Percentiles rank a stretch among this genome's conserved stretches.
Evolutionary conservation across 2,329 filamentous ascomycete genomes (phyloP).

Genomic region (Gnomoniopsis sp.): DNA sequence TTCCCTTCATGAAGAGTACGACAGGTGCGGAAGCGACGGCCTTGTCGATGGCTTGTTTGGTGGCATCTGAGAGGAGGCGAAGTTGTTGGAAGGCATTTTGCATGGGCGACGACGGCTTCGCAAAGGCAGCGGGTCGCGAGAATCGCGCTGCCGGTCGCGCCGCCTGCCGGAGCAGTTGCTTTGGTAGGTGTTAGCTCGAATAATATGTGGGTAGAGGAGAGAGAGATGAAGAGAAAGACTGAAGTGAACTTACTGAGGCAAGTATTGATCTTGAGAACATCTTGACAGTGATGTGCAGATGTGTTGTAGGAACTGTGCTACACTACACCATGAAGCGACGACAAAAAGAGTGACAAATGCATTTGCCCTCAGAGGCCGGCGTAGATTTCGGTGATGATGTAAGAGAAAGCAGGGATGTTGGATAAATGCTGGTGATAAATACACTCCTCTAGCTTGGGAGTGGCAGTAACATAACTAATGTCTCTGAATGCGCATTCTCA

Average conservation of each 20-base stretch:
- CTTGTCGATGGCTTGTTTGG: conserved; percentile 80
- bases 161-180: conserved; percentile 18
- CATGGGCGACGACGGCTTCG: conserved; percentile 9
- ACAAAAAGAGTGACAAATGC: conserved; percentile 12
- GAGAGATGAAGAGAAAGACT: background rate
- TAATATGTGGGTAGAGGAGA: background rate
- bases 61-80: conserved; percentile 73
- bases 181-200: background rate
- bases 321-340: background rate
- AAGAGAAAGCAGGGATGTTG: no score
- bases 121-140: conserved; percentile 7
- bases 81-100: conserved; percentile 32
- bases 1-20: conserved; percentile 93
- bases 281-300: conserved; percentile 2
- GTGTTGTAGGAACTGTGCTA: background rate
- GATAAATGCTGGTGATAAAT: no score
- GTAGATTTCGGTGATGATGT: background rate
- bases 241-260: conserved; percentile 9
- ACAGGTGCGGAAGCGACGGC: conserved; percentile 85
- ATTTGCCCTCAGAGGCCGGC: conserved; percentile 1
- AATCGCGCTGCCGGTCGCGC: conserved; percentile 5
- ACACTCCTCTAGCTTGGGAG: no score
- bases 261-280: conserved; percentile 18
- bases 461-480: no score
- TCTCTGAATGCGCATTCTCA: no score